Conservation (phyloP, 2,329 filamentous ascomycete species). For the Tolypocladium guangdongense region DNA sequence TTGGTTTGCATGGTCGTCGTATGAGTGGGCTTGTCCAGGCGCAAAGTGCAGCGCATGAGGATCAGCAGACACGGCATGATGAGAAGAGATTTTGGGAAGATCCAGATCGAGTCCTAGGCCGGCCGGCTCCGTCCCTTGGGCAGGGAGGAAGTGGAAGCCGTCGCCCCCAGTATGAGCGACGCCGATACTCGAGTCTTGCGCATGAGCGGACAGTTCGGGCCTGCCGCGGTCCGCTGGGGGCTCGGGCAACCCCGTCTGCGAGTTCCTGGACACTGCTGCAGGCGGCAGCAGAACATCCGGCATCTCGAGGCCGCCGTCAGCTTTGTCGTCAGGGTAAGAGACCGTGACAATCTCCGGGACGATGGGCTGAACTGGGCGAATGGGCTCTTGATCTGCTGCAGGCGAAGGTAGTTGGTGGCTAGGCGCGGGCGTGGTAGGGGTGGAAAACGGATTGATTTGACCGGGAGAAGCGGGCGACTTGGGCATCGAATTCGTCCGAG, state of each 20-base stretch:
- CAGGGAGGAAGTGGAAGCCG: constrained; percentile 13
- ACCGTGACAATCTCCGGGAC: constrained; percentile 28
- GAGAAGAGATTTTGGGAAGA: constrained; percentile 17
- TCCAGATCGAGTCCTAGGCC: constrained; percentile 25
- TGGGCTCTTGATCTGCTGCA: constrained; percentile 13
- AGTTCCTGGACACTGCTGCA: constrained; percentile 16
- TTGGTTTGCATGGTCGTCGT: constrained; percentile 7
- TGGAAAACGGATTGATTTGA: constrained; percentile 24
- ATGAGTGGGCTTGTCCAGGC: constrained; percentile 3
- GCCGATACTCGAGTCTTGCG: constrained; percentile 5
- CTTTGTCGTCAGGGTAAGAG: constrained; percentile 16
- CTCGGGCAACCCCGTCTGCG: constrained; percentile 9
- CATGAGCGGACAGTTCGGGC: neutral
- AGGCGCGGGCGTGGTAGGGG: constrained; percentile 19
- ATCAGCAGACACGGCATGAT: constrained; percentile 7
- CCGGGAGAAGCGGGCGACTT: constrained; percentile 25
- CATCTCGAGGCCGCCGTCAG: constrained; percentile 11
- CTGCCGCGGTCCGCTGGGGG: constrained; percentile 3
- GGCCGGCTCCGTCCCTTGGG: constrained; percentile 16
- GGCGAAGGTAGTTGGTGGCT: constrained; percentile 9
- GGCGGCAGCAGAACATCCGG: constrained; percentile 18
- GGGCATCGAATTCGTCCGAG: constrained; percentile 32
- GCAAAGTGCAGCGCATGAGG: neutral
- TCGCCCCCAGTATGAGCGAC: constrained; percentile 8
- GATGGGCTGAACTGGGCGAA: constrained; percentile 20